Conservation (phyloP, 768 basidiomycete species). For the Dacryopinax spathularia region DNA sequence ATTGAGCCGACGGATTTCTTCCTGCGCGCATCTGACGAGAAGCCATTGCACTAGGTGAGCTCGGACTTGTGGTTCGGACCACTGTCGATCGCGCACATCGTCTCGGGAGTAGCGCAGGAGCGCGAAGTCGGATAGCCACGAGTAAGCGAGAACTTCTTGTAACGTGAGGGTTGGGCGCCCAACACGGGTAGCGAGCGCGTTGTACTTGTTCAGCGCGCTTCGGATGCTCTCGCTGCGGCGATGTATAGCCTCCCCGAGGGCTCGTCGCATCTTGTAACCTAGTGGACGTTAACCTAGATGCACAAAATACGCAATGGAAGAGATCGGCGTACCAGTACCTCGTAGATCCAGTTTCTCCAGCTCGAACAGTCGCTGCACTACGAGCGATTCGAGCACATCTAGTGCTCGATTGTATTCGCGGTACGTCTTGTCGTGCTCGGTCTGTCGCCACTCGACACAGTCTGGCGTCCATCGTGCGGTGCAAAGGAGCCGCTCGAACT, state of each 20-base stretch:
- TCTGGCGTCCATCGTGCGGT: not conserved
- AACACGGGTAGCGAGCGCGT: slow-evolving; percentile 16
- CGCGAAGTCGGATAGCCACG: not conserved
- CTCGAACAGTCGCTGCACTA: not conserved
- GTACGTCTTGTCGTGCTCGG: not conserved
- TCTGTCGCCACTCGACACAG: slow-evolving; percentile 1
- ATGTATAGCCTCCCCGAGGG: slow-evolving; percentile 27
- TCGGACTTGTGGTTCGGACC: not conserved
- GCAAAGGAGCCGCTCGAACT: not conserved
- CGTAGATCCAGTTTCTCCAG: not conserved
- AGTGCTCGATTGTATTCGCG: not conserved
- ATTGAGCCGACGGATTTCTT: not conserved
- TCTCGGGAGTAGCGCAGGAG: not conserved
- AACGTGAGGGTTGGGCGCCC: slow-evolving; percentile 5
- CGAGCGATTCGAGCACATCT: not conserved
- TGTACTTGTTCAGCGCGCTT: slow-evolving; percentile 24
- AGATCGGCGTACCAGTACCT: not conserved
- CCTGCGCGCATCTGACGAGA: not conserved
- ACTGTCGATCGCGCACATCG: not conserved
- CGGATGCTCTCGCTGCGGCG: slow-evolving; percentile 22
- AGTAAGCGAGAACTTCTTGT: not conserved
- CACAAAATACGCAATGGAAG: not conserved
- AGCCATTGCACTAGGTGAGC: not conserved
- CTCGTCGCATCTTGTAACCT: slow-evolving; percentile 26
- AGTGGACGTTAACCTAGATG: not conserved